Base-by-base conservation (phyloP, 441 rosid species). In the Mallotus japonicus region DNA sequence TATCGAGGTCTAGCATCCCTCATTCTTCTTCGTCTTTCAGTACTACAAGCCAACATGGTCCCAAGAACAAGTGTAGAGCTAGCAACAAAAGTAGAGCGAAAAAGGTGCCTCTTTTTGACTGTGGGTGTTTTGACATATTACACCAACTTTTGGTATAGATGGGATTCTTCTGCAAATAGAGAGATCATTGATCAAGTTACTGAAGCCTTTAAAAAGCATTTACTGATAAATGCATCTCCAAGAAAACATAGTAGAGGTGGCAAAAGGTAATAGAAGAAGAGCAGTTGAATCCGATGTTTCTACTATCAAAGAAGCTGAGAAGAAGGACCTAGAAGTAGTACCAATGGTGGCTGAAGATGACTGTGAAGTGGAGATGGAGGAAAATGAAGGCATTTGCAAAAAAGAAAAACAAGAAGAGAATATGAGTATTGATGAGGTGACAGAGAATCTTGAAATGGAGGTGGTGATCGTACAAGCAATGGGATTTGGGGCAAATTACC, bases 121-220 rank as follows among this genome's bases (percentile, higher is more conserved):
- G 96, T 44, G 88, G 85, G 68, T 92, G 96, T 69, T 92, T 92
- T 72, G 89, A 86, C 58, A n/a, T 92, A 96, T 32, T 92, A 89
- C 81, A 82, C 87, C 4, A 82, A 72, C 77, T 85, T n/a, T 81
- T 90, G 97, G 97, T 75, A 71, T 53, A 74, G 90, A 4, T 92
- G 97, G 97, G 92, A 87, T 78, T 90, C 88, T 0, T 92, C 96
- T 5, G 81, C 88, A 10, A 87, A 87, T 60, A 86, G 88, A 3
- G 92, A 89, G 78, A 85, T 82, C 28, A 87, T 92, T 69, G 84
- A 89, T 76, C 82, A 85, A 24, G 87, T 79, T 63, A 88, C 90
- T 60, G 94, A 92, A 42, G 90, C 88, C 6, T 90, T 87, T 20
- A 96, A 92, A 72, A 88, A 87, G 11, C 88, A 85, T 42, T 80